Percentiles rank a stretch among this genome's conserved stretches.
Evolutionary conservation across 2,329 filamentous ascomycete genomes (phyloP).

Genomic region (Colletotrichum godetiae): DNA sequence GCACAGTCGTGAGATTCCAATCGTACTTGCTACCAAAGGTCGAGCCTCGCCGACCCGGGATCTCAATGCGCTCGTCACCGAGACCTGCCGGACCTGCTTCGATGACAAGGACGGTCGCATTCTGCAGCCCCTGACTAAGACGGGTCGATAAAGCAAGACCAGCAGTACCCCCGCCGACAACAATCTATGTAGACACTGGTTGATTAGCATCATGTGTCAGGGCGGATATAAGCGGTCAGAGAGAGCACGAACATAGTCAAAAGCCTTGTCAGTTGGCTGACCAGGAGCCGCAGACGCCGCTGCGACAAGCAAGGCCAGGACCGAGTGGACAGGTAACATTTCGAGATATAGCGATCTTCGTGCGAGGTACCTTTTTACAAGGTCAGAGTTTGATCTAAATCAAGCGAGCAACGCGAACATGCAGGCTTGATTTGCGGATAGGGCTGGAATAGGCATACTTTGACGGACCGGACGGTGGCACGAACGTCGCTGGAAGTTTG

Average conservation of each 20-base stretch:
- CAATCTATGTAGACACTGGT: slow-evolving; percentile 6
- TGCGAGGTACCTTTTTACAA: not conserved
- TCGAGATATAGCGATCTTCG: not conserved
- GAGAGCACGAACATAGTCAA: slow-evolving; percentile 14
- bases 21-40: slow-evolving; percentile 42
- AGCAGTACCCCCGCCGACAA: slow-evolving; percentile 35
- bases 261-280: not conserved
- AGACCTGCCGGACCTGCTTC: slow-evolving; percentile 42
- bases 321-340: not conserved
- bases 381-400: not conserved
- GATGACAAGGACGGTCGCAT: slow-evolving; percentile 42
- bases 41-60: slow-evolving; percentile 41
- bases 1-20: slow-evolving; percentile 52
- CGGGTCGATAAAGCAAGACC: slow-evolving; percentile 33
- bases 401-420: not conserved
- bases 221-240: not conserved
- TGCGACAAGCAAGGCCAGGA: slow-evolving; percentile 2
- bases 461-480: not conserved
- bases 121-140: slow-evolving; percentile 36
- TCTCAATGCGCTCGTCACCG: slow-evolving; percentile 40
- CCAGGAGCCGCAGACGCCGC: not conserved
- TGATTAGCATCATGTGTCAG: not conserved
- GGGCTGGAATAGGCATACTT: slow-evolving; percentile 2
- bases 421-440: not conserved
- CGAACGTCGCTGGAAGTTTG: slow-evolving; percentile 2